phyloP scores from a whole-genome alignment of 495 filamentous ascomycete genomes.

The Acidomyces sp. region DNA sequence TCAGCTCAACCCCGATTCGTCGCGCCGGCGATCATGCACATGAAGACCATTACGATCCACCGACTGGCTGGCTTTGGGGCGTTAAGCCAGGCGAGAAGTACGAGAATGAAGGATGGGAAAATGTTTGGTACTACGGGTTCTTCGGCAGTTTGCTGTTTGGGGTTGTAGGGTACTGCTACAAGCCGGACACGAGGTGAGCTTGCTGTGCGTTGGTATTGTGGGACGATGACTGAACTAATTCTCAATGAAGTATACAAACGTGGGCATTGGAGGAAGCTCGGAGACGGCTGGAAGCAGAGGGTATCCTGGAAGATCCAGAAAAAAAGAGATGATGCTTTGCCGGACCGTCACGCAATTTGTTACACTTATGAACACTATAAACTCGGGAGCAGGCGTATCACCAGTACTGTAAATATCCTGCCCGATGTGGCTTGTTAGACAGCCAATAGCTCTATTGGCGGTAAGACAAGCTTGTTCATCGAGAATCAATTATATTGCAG shows the following conservation, averaged over 20 bases:
- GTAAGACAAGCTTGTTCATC: too few relatives aligned
- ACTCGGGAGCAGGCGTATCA: neutral
- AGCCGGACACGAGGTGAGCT: slow-evolving; percentile 87
- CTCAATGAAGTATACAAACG: slow-evolving; percentile 72
- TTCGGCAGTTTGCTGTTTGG: slow-evolving; percentile 66
- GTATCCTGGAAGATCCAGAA: slow-evolving; percentile 70
- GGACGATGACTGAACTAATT: slow-evolving; percentile 11
- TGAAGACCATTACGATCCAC: slow-evolving; percentile 77
- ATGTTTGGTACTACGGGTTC: slow-evolving; percentile 74
- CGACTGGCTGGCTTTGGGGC: slow-evolving; percentile 80
- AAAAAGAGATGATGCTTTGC: slow-evolving; percentile 9
- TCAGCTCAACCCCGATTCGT: slow-evolving; percentile 12
- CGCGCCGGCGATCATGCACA: slow-evolving; percentile 34
- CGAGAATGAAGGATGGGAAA: slow-evolving; percentile 93
- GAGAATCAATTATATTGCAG: too few relatives aligned
- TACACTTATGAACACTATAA: neutral
- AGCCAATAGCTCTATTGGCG: neutral
- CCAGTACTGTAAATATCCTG: neutral
- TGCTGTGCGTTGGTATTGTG: neutral
- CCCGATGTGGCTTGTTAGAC: neutral
- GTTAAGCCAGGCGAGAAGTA: slow-evolving; percentile 88
- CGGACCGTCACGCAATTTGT: neutral
- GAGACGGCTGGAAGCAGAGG: slow-evolving; percentile 83
- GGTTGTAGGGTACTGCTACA: slow-evolving; percentile 79
- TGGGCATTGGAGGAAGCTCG: slow-evolving; percentile 97